Percentiles rank a stretch among this genome's conserved stretches.
Evolutionary conservation across 164 flowering plant genomes (phyloP).

Genomic region (Protea cynaroides): DNA sequence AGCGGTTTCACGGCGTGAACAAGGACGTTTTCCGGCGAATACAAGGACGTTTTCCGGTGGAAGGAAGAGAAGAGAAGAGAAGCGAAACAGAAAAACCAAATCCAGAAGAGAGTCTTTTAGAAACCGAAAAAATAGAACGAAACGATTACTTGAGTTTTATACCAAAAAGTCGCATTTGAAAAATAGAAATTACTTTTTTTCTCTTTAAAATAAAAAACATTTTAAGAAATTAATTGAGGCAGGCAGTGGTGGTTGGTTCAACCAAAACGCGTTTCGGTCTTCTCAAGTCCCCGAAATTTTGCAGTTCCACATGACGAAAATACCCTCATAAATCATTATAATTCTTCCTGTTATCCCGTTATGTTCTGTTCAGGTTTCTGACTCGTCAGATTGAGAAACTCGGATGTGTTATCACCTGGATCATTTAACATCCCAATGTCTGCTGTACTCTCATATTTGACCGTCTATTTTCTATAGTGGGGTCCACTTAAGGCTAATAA

Average conservation of each 20-base stretch:
- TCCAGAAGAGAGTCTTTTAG: constrained; percentile 20
- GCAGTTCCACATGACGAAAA: background rate
- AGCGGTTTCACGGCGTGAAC: constrained; percentile 19
- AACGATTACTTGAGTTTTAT: constrained; percentile 51
- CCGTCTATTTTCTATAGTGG: too few species aligned
- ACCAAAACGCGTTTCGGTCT: constrained; percentile 47
- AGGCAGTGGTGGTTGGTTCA: constrained; percentile 80
- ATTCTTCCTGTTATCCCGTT: constrained; percentile 4
- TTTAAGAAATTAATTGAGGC: constrained; percentile 18
- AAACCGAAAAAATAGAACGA: constrained; percentile 39
- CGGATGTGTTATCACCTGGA: background rate
- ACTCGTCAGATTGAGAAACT: constrained; percentile 19
- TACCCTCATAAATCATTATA: background rate
- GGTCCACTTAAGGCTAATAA: too few species aligned
- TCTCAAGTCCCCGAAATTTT: constrained; percentile 9
- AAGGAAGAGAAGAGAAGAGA: constrained; percentile 16
- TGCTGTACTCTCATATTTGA: too few species aligned
- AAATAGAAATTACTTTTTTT: too few species aligned
- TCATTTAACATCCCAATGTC: too few species aligned
- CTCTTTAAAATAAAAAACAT: background rate
- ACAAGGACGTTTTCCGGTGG: constrained; percentile 15
- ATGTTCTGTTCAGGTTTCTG: too few species aligned
- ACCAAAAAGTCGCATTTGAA: background rate
- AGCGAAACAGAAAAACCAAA: constrained; percentile 13
- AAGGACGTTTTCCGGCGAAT: constrained; percentile 30